Evolutionary conservation across 371 early-diverging fungal species (phyloP).

Genomic region (Mucor racemosus): DNA sequence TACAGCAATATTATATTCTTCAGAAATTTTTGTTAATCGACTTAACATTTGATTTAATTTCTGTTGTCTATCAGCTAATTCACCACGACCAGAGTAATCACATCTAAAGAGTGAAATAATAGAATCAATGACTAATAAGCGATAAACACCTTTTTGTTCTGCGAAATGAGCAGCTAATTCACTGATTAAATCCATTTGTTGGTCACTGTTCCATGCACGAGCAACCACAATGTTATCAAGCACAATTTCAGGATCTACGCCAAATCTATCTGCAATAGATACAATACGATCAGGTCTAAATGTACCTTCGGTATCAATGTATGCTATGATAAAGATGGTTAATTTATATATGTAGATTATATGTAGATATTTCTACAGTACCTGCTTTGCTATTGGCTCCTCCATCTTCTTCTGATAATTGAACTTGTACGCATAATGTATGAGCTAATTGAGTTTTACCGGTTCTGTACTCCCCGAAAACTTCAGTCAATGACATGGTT

Average conservation of each 20-base stretch:
- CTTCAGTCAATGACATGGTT: slow-evolving; percentile 89
- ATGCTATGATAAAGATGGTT: slow-evolving; percentile 47
- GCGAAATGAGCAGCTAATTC: slow-evolving; percentile 76
- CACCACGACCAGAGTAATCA: slow-evolving; percentile 85
- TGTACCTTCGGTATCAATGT: slow-evolving; percentile 86
- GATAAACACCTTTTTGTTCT: slow-evolving; percentile 71
- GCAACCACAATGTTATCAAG: slow-evolving; percentile 77
- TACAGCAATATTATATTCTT: slow-evolving; percentile 89
- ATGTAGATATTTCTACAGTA: background rate
- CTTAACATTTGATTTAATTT: slow-evolving; percentile 83
- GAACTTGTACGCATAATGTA: slow-evolving; percentile 80
- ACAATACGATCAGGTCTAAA: slow-evolving; percentile 81
- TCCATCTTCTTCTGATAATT: slow-evolving; percentile 65
- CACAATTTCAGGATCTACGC: slow-evolving; percentile 66
- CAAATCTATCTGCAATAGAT: slow-evolving; percentile 79
- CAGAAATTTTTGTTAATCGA: slow-evolving; percentile 80
- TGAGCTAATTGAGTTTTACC: slow-evolving; percentile 86
- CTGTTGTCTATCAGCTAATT: slow-evolving; percentile 91
- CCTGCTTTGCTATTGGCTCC: slow-evolving; percentile 75
- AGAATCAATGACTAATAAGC: slow-evolving; percentile 78
- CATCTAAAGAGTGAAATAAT: slow-evolving; percentile 81
- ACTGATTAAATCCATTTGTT: slow-evolving; percentile 80
- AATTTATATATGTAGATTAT: background rate
- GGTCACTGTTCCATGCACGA: slow-evolving; percentile 83
- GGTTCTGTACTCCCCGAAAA: slow-evolving; percentile 81